Base-by-base conservation (phyloP, 2,329 filamentous ascomycete species). In the Incumbomyces delicatus region DNA sequence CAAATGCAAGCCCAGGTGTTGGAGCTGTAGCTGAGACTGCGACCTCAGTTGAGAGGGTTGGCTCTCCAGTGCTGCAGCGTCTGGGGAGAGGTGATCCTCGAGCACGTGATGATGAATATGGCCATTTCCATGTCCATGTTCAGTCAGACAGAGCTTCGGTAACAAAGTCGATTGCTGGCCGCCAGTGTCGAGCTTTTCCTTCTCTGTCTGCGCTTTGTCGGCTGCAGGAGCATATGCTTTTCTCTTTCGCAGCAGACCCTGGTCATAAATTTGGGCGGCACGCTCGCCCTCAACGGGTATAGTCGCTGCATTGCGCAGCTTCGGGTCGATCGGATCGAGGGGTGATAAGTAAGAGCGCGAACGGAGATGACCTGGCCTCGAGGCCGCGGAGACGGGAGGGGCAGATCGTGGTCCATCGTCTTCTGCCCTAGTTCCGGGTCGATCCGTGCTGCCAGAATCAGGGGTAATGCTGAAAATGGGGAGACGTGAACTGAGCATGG, bases 301-400 rank as follows among this genome's bases (percentile, higher is more conserved):
- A 32, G 17, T 44, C 41, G 27, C 17, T 33, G 31, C 41, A 44
- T 44, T 37, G 17, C 41, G n/a, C 11, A 17, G 31, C 29, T 36
- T 44, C 32, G 32, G 31, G 20, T 44, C 41, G 6, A 36, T 33
- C 10, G 33, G 27, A 42, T 27, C n/a, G 12, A 42, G 17, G n/a
- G 27, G 12, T 13, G 40, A 42, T 13, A 42, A 14, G 27, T 42
- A 44, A 6, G 41, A 44, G 12, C 32, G 41, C 2, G 41, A 35
- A 12, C 41, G n/a, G 3, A 44, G 32, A 27, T 44, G 41, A 10
- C 31, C 11, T 27, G 41, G 41, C 13, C 41, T 13, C 22, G 33
- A 2, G 4, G 33, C 33, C 4, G 13, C 16, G 4, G 18, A 13
- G 27, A 42, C 40, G 7, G 40, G 29, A 42, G 29, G 30, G 6